Evolutionary conservation across 768 basidiomycete species (phyloP).

Genomic region (Leucosporidium yakuticum): DNA sequence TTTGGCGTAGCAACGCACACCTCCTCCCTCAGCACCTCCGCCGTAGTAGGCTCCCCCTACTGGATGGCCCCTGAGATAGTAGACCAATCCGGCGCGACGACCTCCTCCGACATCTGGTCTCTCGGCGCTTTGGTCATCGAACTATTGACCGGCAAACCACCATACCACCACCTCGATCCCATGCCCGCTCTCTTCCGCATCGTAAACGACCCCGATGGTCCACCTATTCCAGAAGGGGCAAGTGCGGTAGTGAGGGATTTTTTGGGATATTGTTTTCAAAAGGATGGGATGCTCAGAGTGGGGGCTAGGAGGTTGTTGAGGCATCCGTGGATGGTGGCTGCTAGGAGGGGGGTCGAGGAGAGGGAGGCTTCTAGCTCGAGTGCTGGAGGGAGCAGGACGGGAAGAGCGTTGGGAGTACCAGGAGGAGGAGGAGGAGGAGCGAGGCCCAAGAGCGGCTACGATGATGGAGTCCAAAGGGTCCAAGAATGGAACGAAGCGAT

Average conservation of each 20-base stretch:
- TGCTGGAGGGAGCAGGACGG: conserved; percentile 37
- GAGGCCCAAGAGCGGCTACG: conserved; percentile 53
- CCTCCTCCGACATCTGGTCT: conserved; percentile 92
- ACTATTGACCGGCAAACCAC: conserved; percentile 81
- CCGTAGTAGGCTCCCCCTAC: conserved; percentile 95
- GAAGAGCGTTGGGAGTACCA: conserved; percentile 2
- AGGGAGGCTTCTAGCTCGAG: conserved; percentile 54
- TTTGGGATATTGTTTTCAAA: conserved; percentile 95
- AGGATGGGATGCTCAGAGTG: conserved; percentile 89
- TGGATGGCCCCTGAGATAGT: conserved; percentile 99
- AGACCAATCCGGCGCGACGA: conserved; percentile 93
- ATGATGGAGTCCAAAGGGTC: conserved; percentile 87
- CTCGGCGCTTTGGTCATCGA: conserved; percentile 95
- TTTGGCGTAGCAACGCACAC: conserved; percentile 88
- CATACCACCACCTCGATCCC: conserved; percentile 90
- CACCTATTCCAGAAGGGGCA: conserved; percentile 91
- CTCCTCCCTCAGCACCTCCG: conserved; percentile 71
- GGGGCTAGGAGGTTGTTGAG: conserved; percentile 84
- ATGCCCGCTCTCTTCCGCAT: conserved; percentile 99
- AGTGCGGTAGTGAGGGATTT: conserved; percentile 94
- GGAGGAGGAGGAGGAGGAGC: conserved; percentile 34
- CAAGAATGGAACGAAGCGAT: conserved; percentile 99
- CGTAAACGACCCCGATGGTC: conserved; percentile 86
- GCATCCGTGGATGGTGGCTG: conserved; percentile 93
- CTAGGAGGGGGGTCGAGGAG: conserved; percentile 67